Evolutionary conservation across 768 basidiomycete species (phyloP).

Genomic region (Lentinula guzmanii): DNA sequence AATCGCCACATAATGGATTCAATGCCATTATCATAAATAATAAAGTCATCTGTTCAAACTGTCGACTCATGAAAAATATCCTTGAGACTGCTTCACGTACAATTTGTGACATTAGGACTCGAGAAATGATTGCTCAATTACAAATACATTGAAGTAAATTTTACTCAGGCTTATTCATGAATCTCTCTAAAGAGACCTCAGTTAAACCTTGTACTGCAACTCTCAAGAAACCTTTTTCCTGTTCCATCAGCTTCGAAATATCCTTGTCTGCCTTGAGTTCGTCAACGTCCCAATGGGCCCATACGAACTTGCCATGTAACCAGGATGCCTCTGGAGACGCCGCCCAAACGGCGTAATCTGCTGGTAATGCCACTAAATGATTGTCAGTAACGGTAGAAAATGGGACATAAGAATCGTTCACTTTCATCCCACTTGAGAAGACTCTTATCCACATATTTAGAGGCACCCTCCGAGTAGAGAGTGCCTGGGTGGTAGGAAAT

Average conservation of each 20-base stretch:
- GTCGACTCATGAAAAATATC: no score
- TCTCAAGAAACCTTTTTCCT: not conserved
- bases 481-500: not conserved
- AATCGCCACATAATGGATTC: no score
- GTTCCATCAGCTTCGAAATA: not conserved
- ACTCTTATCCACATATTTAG: not conserved
- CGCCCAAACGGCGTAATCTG: not conserved
- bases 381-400: not conserved
- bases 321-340: constrained; percentile 1
- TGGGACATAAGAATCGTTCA: not conserved
- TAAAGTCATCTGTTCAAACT: no score
- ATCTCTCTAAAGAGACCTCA: no score
- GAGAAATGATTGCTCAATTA: no score
- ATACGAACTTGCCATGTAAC: not conserved
- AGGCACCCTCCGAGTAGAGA: not conserved
- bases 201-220: not conserved
- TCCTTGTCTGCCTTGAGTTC: not conserved
- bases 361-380: not conserved
- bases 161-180: not conserved
- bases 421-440: not conserved
- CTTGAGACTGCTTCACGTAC: no score
- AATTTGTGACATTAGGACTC: no score
- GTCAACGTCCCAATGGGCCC: not conserved
- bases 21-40: no score
- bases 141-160: no score